phyloP scores from a whole-genome alignment of 2,329 filamentous ascomycete genomes.

The Pestalotiopsis sp. region DNA sequence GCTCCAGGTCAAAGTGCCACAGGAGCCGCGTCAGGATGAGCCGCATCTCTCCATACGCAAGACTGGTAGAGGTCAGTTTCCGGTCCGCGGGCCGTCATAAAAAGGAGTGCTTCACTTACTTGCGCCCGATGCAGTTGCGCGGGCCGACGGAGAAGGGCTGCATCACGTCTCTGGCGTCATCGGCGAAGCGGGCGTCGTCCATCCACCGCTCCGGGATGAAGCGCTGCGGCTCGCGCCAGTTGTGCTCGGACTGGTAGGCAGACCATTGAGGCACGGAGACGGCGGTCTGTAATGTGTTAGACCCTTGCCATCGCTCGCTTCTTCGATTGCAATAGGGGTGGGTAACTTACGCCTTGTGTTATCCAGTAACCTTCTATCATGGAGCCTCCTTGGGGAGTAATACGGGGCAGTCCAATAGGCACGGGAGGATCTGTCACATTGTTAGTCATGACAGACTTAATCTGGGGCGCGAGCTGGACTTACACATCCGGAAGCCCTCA shows the following conservation, averaged over 20 bases:
- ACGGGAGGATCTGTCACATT: slow-evolving; percentile 30
- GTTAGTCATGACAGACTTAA: not conserved
- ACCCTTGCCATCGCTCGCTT: too few relatives aligned
- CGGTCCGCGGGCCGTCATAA: too few relatives aligned
- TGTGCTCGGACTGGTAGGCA: slow-evolving; percentile 39
- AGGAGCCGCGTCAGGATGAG: not conserved
- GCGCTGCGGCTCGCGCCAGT: slow-evolving; percentile 47
- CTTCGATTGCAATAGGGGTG: too few relatives aligned
- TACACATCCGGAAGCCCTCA: slow-evolving; percentile 41
- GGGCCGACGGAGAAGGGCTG: slow-evolving; percentile 14
- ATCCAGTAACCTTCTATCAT: slow-evolving; percentile 21
- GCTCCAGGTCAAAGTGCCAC: slow-evolving; percentile 8
- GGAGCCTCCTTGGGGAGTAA: slow-evolving; percentile 19
- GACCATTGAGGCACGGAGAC: slow-evolving; percentile 48
- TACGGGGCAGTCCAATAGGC: slow-evolving; percentile 21
- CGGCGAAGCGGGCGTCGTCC: slow-evolving; percentile 5
- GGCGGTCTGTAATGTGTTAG: slow-evolving; percentile 18
- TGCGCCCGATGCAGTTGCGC: slow-evolving; percentile 15
- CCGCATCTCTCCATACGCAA: slow-evolving; percentile 5
- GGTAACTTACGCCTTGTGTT: slow-evolving; percentile 5
- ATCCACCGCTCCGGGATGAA: slow-evolving; percentile 34
- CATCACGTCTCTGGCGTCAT: slow-evolving; percentile 8
- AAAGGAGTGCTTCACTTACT: slow-evolving; percentile 1
- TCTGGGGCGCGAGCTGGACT: not conserved
- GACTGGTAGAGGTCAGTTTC: not conserved